phyloP scores from a whole-genome alignment of 345 rosid genomes.

The Aquilaria sinensis region DNA sequence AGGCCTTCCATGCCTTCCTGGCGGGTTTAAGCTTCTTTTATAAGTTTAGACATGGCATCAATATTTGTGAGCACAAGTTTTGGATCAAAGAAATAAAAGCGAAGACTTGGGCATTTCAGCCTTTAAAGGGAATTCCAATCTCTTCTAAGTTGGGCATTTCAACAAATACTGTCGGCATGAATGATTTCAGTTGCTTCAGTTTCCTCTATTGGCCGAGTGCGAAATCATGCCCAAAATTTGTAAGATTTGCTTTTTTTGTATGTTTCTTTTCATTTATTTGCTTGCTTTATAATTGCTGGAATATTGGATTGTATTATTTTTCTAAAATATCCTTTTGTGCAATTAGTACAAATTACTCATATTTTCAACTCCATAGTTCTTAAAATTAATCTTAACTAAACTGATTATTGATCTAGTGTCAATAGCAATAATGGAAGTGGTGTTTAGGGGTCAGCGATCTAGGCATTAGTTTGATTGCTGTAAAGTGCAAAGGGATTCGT shows the following conservation, averaged over 20 bases:
- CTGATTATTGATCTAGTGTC: too few relatives aligned
- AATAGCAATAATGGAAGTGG: constrained; percentile 19
- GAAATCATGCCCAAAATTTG: too few relatives aligned
- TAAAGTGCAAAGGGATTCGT: constrained; percentile 55
- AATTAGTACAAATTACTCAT: too few relatives aligned
- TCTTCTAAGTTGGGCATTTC: too few relatives aligned
- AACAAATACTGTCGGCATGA: too few relatives aligned
- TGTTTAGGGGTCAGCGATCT: constrained; percentile 59
- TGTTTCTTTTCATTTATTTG: constrained; percentile 36
- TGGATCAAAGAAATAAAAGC: not conserved
- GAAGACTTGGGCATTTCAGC: not conserved
- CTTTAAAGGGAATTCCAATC: too few relatives aligned
- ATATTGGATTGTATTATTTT: constrained; percentile 6
- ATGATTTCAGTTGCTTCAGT: too few relatives aligned
- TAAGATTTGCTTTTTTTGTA: too few relatives aligned
- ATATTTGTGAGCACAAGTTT: not conserved
- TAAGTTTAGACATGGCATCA: constrained; percentile 41
- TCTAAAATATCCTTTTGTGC: too few relatives aligned
- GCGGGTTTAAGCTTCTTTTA: constrained; percentile 58
- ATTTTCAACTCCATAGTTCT: too few relatives aligned
- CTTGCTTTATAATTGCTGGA: not conserved
- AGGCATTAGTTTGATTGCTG: constrained; percentile 56
- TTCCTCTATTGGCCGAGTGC: too few relatives aligned
- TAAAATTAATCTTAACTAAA: too few relatives aligned
- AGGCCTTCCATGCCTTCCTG: constrained; percentile 52